These are phyloP conservation scores for Omphalotus guepiniiformis DNA, from an alignment of 768 basidiomycete species.

Conservation along the genomic window DNA sequence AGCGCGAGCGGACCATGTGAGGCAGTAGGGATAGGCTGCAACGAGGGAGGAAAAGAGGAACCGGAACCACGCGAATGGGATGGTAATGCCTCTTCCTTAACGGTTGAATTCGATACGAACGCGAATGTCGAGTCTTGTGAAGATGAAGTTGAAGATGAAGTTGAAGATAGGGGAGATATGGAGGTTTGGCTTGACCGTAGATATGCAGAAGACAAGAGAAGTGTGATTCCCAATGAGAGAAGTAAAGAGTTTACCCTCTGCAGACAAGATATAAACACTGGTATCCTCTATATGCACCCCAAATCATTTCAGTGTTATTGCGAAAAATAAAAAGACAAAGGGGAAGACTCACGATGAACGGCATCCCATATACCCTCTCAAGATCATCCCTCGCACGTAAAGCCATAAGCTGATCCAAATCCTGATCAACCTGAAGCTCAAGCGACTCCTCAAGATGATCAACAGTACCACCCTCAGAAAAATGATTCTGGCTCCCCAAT, in stretches of 20 bases:
- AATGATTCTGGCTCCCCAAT: not conserved
- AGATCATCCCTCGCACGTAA: slow-evolving; percentile 70
- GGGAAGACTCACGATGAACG: slow-evolving; percentile 60
- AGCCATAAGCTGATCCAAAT: slow-evolving; percentile 60
- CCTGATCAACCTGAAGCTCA: slow-evolving; percentile 49
- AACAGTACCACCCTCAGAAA: no score
- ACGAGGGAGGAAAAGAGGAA: no score
- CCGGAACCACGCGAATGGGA: no score
- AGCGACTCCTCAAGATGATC: slow-evolving; percentile 13
- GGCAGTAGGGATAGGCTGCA: not conserved
- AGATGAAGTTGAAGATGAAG: slow-evolving; percentile 5
- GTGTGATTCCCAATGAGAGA: slow-evolving; percentile 62
- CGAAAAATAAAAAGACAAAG: not conserved
- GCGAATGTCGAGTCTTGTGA: no score
- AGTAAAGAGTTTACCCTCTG: slow-evolving; percentile 73
- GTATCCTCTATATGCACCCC: slow-evolving; percentile 70
- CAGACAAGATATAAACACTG: slow-evolving; percentile 73
- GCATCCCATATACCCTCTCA: slow-evolving; percentile 76
- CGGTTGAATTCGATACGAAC: no score
- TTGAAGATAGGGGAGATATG: slow-evolving; percentile 17
- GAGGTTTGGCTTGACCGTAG: slow-evolving; percentile 37
- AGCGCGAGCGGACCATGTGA: slow-evolving; percentile 21
- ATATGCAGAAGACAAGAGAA: slow-evolving; percentile 59
- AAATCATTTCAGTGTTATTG: no score
- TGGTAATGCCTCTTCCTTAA: no score